These are phyloP conservation scores for Herpotrichia juniperi DNA, from an alignment of 2,329 filamentous ascomycete genomes.

Conservation along the genomic window DNA sequence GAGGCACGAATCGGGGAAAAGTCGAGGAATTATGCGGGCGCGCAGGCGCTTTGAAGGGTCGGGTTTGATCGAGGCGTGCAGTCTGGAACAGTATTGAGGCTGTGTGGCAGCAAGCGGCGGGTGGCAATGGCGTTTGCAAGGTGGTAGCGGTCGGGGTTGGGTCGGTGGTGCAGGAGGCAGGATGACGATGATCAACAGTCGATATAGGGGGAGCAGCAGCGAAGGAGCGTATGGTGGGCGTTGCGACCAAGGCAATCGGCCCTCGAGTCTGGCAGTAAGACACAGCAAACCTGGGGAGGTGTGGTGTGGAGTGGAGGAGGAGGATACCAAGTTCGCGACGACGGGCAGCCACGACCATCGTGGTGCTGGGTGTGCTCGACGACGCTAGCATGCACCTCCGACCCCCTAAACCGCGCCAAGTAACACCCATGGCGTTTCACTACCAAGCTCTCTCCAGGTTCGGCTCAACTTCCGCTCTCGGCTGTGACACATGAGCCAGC, in stretches of 20 bases:
- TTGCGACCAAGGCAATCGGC: no score
- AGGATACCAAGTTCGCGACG: neutral
- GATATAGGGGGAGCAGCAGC: neutral
- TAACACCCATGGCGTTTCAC: neutral
- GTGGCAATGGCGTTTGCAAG: conserved; percentile 10
- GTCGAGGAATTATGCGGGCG: conserved; percentile 18
- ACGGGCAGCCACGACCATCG: no score
- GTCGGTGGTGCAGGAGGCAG: no score
- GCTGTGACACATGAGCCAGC: neutral
- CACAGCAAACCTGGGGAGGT: neutral
- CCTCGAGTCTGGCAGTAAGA: no score
- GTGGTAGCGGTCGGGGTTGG: conserved; percentile 8
- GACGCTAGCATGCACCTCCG: no score
- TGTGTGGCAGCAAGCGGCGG: neutral
- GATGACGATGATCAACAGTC: neutral
- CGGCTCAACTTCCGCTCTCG: neutral
- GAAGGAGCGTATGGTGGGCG: no score
- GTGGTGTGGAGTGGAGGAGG: neutral
- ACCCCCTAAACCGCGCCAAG: neutral
- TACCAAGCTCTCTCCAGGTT: neutral
- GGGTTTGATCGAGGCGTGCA: neutral
- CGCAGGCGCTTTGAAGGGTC: neutral
- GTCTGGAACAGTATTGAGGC: neutral
- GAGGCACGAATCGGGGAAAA: conserved; percentile 3
- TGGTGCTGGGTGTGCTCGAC: no score